phyloP scores from a whole-genome alignment of 371 early-diverging fungal species.

The Mortierella sp. region DNA sequence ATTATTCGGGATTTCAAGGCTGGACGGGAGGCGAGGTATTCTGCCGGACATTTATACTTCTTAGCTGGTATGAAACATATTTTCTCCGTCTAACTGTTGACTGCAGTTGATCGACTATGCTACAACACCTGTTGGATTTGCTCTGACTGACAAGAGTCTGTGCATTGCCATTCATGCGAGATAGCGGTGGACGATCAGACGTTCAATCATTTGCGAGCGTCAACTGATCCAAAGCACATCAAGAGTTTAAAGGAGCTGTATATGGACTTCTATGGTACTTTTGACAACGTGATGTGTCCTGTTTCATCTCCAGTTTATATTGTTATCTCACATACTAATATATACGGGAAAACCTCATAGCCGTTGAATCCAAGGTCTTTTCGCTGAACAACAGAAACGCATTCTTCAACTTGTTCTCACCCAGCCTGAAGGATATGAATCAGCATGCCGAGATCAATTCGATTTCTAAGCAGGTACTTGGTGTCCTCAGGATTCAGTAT shows the following conservation, averaged over 20 bases:
- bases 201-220: conserved; percentile 71
- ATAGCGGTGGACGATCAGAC: conserved; percentile 65
- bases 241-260: conserved; percentile 84
- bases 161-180: background rate
- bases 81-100: background rate
- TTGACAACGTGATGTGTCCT: conserved; percentile 17
- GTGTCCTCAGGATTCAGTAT: conserved; percentile 33
- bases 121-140: background rate
- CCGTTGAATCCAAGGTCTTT: conserved; percentile 51
- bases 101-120: background rate
- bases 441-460: conserved; percentile 43
- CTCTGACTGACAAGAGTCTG: background rate
- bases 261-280: conserved; percentile 78
- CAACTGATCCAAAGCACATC: conserved; percentile 72
- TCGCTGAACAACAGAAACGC: conserved; percentile 37
- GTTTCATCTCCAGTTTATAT: background rate
- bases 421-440: conserved; percentile 27
- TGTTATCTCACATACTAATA: background rate
- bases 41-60: conserved; percentile 55
- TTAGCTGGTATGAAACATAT: conserved; percentile 31
- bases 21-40: conserved; percentile 39
- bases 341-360: conserved; percentile 27
- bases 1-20: conserved; percentile 55
- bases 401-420: conserved; percentile 55
- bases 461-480: conserved; percentile 47